Base-by-base conservation (phyloP, 331 rosid genomes). In the Quercus tomentella region DNA sequence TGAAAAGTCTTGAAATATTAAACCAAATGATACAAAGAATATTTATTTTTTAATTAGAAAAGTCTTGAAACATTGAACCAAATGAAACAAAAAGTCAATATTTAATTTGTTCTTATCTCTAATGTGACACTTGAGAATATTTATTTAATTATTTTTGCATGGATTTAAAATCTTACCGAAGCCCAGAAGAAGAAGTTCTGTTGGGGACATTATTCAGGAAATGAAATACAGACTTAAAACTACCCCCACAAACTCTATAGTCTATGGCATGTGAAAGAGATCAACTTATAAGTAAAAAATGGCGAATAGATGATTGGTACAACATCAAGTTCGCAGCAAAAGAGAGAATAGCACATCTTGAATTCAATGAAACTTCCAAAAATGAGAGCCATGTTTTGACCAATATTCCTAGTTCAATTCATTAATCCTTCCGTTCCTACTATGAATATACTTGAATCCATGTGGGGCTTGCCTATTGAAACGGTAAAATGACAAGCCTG, bases 151-250 rank as follows among this genome's bases (percentile, higher is more conserved):
- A 23, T 23, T 23, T 23, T 23, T 23, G 9, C 45, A 37, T 37
- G 21, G 41, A 26, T 6, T 45, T 54, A 22, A 33, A 81, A 72
- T 70, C 75, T 4, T 77, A 86, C 89, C 80, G 2, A 66, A 3
- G 2, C 5, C 3, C 70, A 66, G 8, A 8, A 26, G 45, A 65
- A 30, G 3, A 0, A 0, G 9, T 25, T 43, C 26, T 21, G 73
- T 12, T 2, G 17, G 35, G 52, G 28, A 70, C 89, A 86, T 86
- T 80, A 68, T 41, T 70, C 45, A 26, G 54, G 43, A 76, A 60
- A 56, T 72, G 7, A 22, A 49, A 33, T 28, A 25, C 62, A 56
- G 30, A 20, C 4, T 49, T 22, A 37, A 75, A 58, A 43, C 22
- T 41, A 25, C 7, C 17, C 54, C 17, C 17, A 12, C 17, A 12